Base-by-base conservation (phyloP, 2,329 filamentous ascomycete genomes). In the Trichothecium sympodiale region DNA sequence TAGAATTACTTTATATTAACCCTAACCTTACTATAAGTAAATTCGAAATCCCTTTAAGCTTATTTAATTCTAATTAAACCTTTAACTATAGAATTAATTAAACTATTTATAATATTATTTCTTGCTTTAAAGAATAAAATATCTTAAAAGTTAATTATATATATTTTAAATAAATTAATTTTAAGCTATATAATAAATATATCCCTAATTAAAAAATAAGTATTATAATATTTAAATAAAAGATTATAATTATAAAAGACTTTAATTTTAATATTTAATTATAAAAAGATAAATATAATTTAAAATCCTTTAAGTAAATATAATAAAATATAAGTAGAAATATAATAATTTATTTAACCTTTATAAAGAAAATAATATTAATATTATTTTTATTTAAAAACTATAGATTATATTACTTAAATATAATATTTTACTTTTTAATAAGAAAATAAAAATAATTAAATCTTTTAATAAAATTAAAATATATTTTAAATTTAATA, bases 391-490 rank as follows among this genome's bases (percentile, higher is more conserved):
- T n/a, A n/a, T n/a, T n/a, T n/a, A n/a, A n/a, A n/a, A n/a, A n/a
- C n/a, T n/a, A n/a, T n/a, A n/a, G n/a, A n/a, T n/a, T n/a, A n/a
- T n/a, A n/a, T 35, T 17, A 34, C 31, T 28, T 25, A 26, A 37
- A 37, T 37, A 33, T 13, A 28, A 32, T 27, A 33, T 15, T 17
- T 34, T n/a, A n/a, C n/a, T n/a, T n/a, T n/a, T n/a, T n/a, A n/a
- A n/a, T n/a, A n/a, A n/a, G n/a, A n/a, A n/a, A n/a, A n/a, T n/a
- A n/a, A 27, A 34, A 27, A 26, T 23, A 31, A 15, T 15, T 31
- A 30, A 17, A n/a, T n/a, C n/a, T 38, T 18, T 37, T 37, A 33
- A 23, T 30, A 34, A 33, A 17, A 29, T 34, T 36, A 18, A 32
- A 36, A 14, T 40, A 16, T 27, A 9, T 9, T 25, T 17, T 28